A percentile compares a stretch with the other conserved stretches of the same genome.
Conservation (phyloP, 768 basidiomycete genomes). For the Clathrus columnatus region DNA sequence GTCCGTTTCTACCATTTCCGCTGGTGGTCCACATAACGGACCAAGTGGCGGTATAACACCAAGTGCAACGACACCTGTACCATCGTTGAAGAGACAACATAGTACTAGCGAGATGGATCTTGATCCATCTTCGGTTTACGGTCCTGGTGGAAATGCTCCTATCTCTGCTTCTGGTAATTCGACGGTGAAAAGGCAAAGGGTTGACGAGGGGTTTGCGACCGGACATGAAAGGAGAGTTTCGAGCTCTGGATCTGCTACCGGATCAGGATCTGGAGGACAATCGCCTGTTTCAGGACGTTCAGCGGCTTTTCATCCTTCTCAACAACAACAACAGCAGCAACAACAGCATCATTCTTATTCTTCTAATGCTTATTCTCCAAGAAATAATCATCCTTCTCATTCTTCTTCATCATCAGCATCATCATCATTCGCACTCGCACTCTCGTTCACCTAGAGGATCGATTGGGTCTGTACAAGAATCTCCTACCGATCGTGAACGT, state of each 20-base stretch:
- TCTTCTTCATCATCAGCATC: neutral
- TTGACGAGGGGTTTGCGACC: slow-evolving; percentile 28
- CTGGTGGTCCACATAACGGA: slow-evolving; percentile 45
- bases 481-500: neutral
- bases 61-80: slow-evolving; percentile 16
- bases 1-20: slow-evolving; percentile 51
- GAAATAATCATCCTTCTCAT: neutral
- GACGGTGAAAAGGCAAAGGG: slow-evolving; percentile 55
- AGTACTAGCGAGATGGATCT: slow-evolving; percentile 36
- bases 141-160: neutral
- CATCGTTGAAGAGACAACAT: slow-evolving; percentile 54
- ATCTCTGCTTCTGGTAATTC: too few species aligned
- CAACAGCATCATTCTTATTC: neutral
- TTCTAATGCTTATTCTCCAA: neutral
- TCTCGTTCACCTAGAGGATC: neutral
- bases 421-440: neutral
- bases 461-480: neutral
- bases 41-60: slow-evolving; percentile 28
- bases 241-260: too few species aligned
- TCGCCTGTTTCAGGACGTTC: neutral
- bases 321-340: neutral
- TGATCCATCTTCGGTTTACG: neutral
- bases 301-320: neutral
- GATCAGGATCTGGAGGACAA: neutral
- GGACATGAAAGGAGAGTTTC: neutral